Percentiles rank a stretch among this genome's conserved stretches.
Evolutionary conservation across 2,329 filamentous ascomycete genomes (phyloP).

Genomic region (Incumbomyces delicatus): DNA sequence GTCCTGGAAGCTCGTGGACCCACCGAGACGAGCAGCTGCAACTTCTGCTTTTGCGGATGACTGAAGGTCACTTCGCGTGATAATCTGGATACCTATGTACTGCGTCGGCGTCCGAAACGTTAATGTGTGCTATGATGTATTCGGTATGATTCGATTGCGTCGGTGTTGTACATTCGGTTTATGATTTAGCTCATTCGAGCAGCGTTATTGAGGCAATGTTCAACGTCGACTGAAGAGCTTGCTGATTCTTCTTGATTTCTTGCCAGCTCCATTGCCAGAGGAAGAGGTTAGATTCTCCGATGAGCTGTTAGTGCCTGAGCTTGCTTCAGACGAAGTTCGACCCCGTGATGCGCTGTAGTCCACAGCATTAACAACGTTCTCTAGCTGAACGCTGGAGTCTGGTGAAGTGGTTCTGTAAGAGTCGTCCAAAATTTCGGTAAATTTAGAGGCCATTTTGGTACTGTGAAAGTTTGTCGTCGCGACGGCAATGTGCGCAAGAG

Average conservation of each 20-base stretch:
- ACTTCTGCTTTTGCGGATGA: no score
- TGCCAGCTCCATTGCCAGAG: neutral
- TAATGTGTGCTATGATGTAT: no score
- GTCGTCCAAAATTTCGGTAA: slow-evolving; percentile 35
- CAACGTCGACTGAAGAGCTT: slow-evolving; percentile 5
- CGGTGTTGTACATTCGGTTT: no score
- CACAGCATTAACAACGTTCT: slow-evolving; percentile 34
- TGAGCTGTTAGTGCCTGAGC: slow-evolving; percentile 28
- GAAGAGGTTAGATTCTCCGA: slow-evolving; percentile 23
- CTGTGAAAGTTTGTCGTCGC: no score
- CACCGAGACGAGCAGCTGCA: no score
- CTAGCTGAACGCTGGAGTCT: slow-evolving; percentile 33
- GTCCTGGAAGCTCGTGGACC: no score
- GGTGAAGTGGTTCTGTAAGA: slow-evolving; percentile 27
- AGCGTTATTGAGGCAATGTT: neutral
- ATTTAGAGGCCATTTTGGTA: slow-evolving; percentile 30
- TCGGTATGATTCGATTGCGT: no score
- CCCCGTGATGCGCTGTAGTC: slow-evolving; percentile 18
- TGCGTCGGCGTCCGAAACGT: no score
- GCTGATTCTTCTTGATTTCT: slow-evolving; percentile 3
- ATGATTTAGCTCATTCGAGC: no score
- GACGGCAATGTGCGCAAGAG: no score
- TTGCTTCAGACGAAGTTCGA: slow-evolving; percentile 26
- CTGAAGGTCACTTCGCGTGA: no score
- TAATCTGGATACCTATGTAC: no score